Evolutionary conservation across 2,329 filamentous ascomycete species (phyloP).

Genomic region (Fusarium domesticum): DNA sequence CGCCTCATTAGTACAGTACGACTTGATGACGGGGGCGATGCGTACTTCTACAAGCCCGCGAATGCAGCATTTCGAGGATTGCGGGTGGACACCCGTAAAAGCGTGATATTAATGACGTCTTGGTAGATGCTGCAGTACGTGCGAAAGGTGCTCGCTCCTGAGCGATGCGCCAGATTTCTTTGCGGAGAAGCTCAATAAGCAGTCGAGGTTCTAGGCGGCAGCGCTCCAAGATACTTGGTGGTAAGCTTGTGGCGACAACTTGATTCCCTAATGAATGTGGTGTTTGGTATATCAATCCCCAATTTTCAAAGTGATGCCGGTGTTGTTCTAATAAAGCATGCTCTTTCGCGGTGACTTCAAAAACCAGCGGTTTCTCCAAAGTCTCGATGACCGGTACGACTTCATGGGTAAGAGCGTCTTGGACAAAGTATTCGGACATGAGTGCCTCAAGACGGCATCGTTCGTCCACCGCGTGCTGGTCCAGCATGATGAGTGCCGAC

Average conservation of each 20-base stretch:
- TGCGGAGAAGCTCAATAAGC: constrained; percentile 69
- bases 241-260: constrained; percentile 58
- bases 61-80: constrained; percentile 74
- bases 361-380: constrained; percentile 55
- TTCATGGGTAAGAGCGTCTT: not conserved
- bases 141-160: constrained; percentile 37
- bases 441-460: constrained; percentile 75
- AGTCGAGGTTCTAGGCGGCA: constrained; percentile 70
- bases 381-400: constrained; percentile 32
- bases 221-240: constrained; percentile 70
- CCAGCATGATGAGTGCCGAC: constrained; percentile 70
- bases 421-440: constrained; percentile 51
- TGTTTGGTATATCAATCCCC: constrained; percentile 69
- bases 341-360: constrained; percentile 64
- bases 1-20: constrained; percentile 2
- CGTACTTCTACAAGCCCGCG: constrained; percentile 68
- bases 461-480: constrained; percentile 95
- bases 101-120: constrained; percentile 53
- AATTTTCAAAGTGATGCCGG: constrained; percentile 58
- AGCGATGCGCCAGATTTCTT: constrained; percentile 67
- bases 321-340: constrained; percentile 53
- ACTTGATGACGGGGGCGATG: not conserved
- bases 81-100: constrained; percentile 71
- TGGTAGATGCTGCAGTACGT: constrained; percentile 8
- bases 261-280: constrained; percentile 26